These are phyloP conservation scores for Aspergillus baeticus DNA, from an alignment of 495 filamentous ascomycete genomes.

Conservation along the genomic window DNA sequence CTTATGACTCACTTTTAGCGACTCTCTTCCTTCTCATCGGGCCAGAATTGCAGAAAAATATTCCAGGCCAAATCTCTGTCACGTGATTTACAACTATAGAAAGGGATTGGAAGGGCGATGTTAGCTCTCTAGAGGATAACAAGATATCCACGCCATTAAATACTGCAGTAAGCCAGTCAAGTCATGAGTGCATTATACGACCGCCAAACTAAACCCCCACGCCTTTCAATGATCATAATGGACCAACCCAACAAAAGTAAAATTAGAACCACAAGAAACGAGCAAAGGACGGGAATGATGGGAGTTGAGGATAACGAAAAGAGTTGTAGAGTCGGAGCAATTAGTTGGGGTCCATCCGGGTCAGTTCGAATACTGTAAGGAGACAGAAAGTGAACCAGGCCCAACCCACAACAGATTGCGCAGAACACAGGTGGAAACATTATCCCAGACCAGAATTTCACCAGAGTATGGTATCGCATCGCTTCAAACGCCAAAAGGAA, in stretches of 20 bases:
- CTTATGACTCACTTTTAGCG: not conserved
- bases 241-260: constrained; percentile 10
- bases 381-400: constrained; percentile 4
- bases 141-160: too few relatives aligned
- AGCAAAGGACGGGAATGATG: constrained; percentile 6
- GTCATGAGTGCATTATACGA: constrained; percentile 9
- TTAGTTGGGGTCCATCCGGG: constrained; percentile 18
- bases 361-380: constrained; percentile 19
- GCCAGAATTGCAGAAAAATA: not conserved
- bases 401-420: constrained; percentile 11
- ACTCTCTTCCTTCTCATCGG: too few relatives aligned
- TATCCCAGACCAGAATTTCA: constrained; percentile 12
- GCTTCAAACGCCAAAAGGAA: constrained; percentile 22
- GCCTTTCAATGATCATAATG: constrained; percentile 20
- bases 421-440: constrained; percentile 12
- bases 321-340: constrained; percentile 15
- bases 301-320: constrained; percentile 1
- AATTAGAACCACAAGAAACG: constrained; percentile 16
- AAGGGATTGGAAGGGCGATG: not conserved
- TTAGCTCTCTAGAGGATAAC: not conserved
- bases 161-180: too few relatives aligned
- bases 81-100: constrained; percentile 9
- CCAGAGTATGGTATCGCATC: constrained; percentile 14
- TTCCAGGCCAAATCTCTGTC: constrained; percentile 5
- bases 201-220: constrained; percentile 14